These are phyloP conservation scores for Colletotrichum sp. DNA, from an alignment of 2,329 filamentous ascomycete species.

Conservation along the genomic window DNA sequence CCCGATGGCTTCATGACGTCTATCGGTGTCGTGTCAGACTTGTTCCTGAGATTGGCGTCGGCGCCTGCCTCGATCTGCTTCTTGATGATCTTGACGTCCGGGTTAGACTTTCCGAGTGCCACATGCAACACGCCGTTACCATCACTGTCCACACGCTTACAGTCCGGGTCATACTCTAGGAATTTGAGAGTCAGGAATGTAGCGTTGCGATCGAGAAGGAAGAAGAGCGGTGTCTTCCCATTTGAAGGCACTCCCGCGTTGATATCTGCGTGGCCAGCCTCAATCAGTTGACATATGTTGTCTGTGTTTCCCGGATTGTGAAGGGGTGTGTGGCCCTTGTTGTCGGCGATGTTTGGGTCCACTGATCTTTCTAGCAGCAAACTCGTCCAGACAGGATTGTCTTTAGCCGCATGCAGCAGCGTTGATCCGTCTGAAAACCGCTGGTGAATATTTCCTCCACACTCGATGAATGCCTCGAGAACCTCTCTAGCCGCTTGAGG, in stretches of 20 bases:
- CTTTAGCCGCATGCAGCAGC: conserved; percentile 21
- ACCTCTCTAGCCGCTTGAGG: not conserved
- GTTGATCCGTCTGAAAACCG: conserved; percentile 18
- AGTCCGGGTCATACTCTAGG: conserved; percentile 22
- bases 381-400: conserved; percentile 1
- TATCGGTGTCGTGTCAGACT: conserved; percentile 20
- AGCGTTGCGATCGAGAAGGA: not conserved
- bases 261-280: conserved; percentile 25
- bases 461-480: conserved; percentile 24
- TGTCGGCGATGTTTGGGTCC: conserved; percentile 23
- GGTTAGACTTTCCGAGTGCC: not conserved
- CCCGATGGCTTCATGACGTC: not conserved
- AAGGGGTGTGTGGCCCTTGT: conserved; percentile 21
- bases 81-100: not conserved
- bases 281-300: conserved; percentile 24
- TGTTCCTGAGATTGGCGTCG: conserved; percentile 24
- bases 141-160: conserved; percentile 15
- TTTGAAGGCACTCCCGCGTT: conserved; percentile 22
- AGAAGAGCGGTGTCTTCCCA: conserved; percentile 24
- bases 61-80: conserved; percentile 22
- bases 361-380: conserved; percentile 26
- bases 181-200: not conserved
- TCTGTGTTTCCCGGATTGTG: conserved; percentile 6
- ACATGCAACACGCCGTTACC: conserved; percentile 26
- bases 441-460: conserved; percentile 26